Conservation (phyloP, 2,329 filamentous ascomycete species). For the Nothomitra cinnamomea region DNA sequence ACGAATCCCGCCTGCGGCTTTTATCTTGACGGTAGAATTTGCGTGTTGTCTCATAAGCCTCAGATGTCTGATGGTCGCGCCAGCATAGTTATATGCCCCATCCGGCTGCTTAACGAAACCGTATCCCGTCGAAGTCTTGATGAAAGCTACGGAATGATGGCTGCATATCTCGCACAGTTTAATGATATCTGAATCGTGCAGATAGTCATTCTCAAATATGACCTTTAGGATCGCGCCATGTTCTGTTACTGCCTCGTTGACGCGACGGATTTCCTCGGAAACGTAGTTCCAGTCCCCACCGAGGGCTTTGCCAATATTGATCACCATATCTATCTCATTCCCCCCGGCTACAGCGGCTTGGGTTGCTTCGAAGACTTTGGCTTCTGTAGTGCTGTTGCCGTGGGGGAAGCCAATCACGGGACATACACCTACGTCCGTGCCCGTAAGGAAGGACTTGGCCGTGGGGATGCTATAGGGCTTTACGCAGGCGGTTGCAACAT, state of each 20-base stretch:
- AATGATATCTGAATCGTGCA: conserved; percentile 32
- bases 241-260: conserved; percentile 32
- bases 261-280: conserved; percentile 29
- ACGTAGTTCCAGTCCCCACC: conserved; percentile 41
- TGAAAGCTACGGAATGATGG: conserved; percentile 32
- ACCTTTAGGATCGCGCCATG: conserved; percentile 36
- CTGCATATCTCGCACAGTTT: conserved; percentile 38
- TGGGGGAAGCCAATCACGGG: conserved; percentile 45
- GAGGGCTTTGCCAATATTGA: conserved; percentile 42
- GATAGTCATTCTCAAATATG: conserved; percentile 45
- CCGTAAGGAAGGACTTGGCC: conserved; percentile 30
- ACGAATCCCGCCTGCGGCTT: conserved; percentile 39
- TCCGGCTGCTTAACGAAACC: conserved; percentile 39
- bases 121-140: conserved; percentile 45
- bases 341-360: conserved; percentile 32
- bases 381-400: conserved; percentile 35
- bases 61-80: conserved; percentile 34
- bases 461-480: conserved; percentile 38
- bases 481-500: conserved; percentile 38
- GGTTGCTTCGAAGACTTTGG: conserved; percentile 37
- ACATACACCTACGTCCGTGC: conserved; percentile 32
- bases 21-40: conserved; percentile 32
- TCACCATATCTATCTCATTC: conserved; percentile 41
- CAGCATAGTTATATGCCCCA: conserved; percentile 35
- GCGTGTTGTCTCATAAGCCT: conserved; percentile 35